Evolutionary conservation across 371 early-diverging fungal genomes (phyloP).

Genomic region (Furculomyces boomerangus): DNA sequence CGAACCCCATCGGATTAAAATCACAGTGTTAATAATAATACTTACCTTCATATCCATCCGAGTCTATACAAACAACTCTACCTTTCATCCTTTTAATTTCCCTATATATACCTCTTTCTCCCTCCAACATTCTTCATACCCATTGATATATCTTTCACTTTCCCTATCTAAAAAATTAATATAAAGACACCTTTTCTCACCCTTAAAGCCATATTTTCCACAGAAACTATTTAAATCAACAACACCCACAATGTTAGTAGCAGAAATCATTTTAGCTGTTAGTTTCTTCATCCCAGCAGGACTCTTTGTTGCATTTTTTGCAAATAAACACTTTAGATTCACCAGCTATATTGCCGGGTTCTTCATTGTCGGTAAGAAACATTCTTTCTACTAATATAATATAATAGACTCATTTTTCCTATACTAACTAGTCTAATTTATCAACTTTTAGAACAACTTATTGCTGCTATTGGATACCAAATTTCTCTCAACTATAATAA

Average conservation of each 20-base stretch:
- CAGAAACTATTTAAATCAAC: too few species aligned
- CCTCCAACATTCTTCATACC: too few species aligned
- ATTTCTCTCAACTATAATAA: not conserved
- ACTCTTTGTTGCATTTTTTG: not conserved
- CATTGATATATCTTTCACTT: too few species aligned
- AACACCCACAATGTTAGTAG: not conserved
- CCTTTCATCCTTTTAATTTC: too few species aligned
- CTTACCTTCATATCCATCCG: too few species aligned
- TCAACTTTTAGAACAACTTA: slow-evolving; percentile 1
- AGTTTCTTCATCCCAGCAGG: slow-evolving; percentile 1
- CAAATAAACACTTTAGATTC: slow-evolving; percentile 1
- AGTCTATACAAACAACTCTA: too few species aligned
- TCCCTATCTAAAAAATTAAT: too few species aligned
- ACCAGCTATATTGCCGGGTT: slow-evolving; percentile 1
- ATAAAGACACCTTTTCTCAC: too few species aligned
- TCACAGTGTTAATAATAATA: too few species aligned
- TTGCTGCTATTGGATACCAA: slow-evolving; percentile 3
- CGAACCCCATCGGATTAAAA: too few species aligned
- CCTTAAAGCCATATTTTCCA: too few species aligned
- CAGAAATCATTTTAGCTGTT: slow-evolving; percentile 1
- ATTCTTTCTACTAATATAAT: not conserved
- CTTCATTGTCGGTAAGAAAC: slow-evolving; percentile 1
- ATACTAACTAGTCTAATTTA: not conserved
- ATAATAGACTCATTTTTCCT: not conserved
- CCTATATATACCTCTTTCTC: too few species aligned